Conservation (phyloP, 139 green algal species). For the Ostreobium quekettii region DNA sequence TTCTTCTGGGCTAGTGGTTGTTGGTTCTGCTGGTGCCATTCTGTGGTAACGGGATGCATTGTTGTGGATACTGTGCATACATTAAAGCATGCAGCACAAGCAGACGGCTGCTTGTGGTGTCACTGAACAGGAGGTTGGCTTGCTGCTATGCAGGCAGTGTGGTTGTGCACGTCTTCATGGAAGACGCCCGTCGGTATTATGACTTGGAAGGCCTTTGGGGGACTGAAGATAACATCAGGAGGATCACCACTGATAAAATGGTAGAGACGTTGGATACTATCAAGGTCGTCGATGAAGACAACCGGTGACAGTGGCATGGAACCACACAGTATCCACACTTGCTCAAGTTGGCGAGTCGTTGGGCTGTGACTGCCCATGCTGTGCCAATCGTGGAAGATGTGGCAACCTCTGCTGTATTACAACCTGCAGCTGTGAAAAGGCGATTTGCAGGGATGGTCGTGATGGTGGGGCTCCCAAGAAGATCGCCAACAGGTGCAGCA, state of each 20-base stretch:
- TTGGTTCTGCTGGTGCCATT: background rate
- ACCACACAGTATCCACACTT: too few relatives aligned
- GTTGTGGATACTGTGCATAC: background rate
- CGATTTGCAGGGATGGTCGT: too few relatives aligned
- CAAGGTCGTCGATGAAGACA: background rate
- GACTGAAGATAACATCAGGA: background rate
- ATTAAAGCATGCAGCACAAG: background rate
- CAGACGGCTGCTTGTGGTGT: background rate
- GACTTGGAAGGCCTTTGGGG: conserved; percentile 13
- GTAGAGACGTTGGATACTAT: conserved; percentile 2
- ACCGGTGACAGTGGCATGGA: too few relatives aligned
- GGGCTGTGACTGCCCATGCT: too few relatives aligned
- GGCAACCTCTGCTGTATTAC: too few relatives aligned
- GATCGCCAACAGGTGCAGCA: too few relatives aligned
- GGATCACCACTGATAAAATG: background rate
- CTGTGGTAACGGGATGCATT: background rate
- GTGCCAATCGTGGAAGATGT: too few relatives aligned
- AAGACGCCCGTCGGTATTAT: background rate
- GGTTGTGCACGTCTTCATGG: conserved; percentile 8
- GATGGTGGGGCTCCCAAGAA: too few relatives aligned
- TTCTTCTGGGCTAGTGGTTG: background rate
- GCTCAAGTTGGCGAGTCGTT: too few relatives aligned
- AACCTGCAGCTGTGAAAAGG: too few relatives aligned
- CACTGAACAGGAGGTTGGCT: background rate
- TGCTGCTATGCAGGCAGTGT: background rate